A percentile compares a stretch with the other conserved stretches of the same genome.
Conservation (phyloP, 148 eudicot genomes). For the Cornus florida region DNA sequence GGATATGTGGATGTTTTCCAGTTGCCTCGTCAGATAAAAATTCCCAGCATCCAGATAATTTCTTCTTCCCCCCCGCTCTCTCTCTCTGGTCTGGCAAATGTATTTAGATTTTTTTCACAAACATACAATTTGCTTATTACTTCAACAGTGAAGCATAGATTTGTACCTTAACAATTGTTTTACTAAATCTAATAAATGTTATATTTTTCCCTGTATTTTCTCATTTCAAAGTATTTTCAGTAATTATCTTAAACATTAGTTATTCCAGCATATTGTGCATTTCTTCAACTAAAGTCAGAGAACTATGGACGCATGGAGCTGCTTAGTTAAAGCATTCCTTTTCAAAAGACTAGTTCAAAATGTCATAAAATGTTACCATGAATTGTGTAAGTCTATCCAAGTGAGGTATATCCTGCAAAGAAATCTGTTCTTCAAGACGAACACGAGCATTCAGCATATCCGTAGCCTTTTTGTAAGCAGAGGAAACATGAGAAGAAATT, state of each 20-base stretch:
- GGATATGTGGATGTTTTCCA: background rate
- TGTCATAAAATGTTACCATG: constrained; percentile 36
- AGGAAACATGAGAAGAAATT: constrained; percentile 60
- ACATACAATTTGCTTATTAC: background rate
- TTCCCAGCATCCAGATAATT: background rate
- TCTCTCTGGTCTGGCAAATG: no score
- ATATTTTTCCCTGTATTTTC: background rate
- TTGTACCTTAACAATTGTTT: background rate
- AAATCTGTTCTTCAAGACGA: constrained; percentile 67
- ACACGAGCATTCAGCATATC: constrained; percentile 70
- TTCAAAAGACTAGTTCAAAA: background rate
- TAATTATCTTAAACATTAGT: background rate
- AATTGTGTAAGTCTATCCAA: constrained; percentile 65
- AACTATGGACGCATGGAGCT: background rate
- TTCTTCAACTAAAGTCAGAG: background rate
- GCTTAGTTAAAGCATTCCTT: background rate
- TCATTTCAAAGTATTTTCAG: background rate
- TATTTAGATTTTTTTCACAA: no score
- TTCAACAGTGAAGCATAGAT: background rate
- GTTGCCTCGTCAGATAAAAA: no score
- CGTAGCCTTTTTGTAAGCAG: constrained; percentile 75
- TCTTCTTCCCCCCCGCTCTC: no score
- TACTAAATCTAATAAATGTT: no score
- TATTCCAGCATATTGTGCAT: background rate
- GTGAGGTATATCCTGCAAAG: constrained; percentile 51